A percentile compares a stretch with the other conserved stretches of the same genome.
Evolutionary conservation across 208 protist species (phyloP).

Genomic region (Trichomonas vaginalis): DNA sequence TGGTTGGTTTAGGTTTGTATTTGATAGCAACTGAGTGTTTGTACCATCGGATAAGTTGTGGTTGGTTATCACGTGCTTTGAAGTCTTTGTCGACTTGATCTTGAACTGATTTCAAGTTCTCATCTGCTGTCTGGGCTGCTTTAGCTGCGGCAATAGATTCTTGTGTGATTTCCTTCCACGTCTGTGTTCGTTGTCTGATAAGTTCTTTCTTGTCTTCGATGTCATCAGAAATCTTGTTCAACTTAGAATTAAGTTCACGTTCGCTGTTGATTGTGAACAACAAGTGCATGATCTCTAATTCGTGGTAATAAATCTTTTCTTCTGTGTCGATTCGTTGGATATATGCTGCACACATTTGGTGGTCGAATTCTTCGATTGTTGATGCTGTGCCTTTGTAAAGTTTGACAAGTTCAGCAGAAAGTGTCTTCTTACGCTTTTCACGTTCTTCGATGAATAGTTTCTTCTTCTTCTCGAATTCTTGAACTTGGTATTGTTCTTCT

Average conservation of each 20-base stretch:
- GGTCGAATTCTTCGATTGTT: conserved; percentile 4
- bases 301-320: background rate
- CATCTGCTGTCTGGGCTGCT: background rate
- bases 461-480: conserved; percentile 8
- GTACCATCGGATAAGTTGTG: background rate
- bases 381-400: background rate
- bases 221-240: background rate
- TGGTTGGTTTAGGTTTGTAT: background rate
- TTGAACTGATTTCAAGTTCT: background rate
- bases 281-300: background rate
- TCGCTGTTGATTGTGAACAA: background rate
- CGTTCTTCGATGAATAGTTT: conserved; percentile 3
- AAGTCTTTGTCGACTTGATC: background rate
- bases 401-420: background rate
- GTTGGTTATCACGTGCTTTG: background rate
- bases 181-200: background rate
- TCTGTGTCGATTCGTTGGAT: background rate
- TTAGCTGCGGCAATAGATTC: background rate
- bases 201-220: background rate
- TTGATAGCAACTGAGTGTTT: background rate
- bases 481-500: conserved; percentile 15
- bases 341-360: background rate
- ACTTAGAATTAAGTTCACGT: background rate
- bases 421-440: background rate
- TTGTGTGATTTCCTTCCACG: background rate